phyloP scores from a whole-genome alignment of 2,329 filamentous ascomycete species.

The Aureobasidium sp. region DNA sequence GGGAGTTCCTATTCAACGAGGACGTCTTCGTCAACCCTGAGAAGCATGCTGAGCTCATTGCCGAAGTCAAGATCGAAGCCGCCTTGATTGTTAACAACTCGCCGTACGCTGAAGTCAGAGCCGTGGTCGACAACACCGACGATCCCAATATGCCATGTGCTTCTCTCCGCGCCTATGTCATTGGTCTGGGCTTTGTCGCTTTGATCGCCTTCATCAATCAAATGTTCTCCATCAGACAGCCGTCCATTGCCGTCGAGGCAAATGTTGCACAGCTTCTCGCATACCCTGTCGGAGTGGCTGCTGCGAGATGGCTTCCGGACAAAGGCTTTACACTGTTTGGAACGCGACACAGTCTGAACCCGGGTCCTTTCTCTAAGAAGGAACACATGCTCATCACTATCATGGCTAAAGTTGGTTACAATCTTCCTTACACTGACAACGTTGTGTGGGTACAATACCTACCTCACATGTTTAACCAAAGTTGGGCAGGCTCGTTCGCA shows the following conservation, averaged over 20 bases:
- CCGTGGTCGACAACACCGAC: constrained; percentile 21
- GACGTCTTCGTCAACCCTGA: constrained; percentile 12
- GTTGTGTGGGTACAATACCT: not conserved
- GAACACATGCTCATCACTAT: constrained; percentile 46
- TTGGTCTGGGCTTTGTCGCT: constrained; percentile 25
- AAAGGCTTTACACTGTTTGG: constrained; percentile 29
- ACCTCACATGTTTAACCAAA: not conserved
- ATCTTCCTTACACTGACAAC: not conserved
- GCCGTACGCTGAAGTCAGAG: constrained; percentile 23
- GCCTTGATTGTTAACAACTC: constrained; percentile 18
- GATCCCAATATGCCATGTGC: constrained; percentile 24
- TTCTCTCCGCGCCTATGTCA: constrained; percentile 28
- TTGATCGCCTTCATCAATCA: constrained; percentile 26
- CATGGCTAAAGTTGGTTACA: constrained; percentile 21
- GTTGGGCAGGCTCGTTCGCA: constrained; percentile 44
- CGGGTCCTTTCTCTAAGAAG: constrained; percentile 45
- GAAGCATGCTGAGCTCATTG: constrained; percentile 15
- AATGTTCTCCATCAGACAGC: constrained; percentile 28
- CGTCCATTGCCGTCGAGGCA: constrained; percentile 16
- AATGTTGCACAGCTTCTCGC: constrained; percentile 56
- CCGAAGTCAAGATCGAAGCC: constrained; percentile 2
- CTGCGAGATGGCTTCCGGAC: constrained; percentile 62
- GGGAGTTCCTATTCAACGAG: constrained; percentile 16
- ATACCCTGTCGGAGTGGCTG: constrained; percentile 72
- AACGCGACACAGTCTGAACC: constrained; percentile 30